phyloP scores from a whole-genome alignment of 176 grass and related monocot genomes.

The Oryza longistaminata region DNA sequence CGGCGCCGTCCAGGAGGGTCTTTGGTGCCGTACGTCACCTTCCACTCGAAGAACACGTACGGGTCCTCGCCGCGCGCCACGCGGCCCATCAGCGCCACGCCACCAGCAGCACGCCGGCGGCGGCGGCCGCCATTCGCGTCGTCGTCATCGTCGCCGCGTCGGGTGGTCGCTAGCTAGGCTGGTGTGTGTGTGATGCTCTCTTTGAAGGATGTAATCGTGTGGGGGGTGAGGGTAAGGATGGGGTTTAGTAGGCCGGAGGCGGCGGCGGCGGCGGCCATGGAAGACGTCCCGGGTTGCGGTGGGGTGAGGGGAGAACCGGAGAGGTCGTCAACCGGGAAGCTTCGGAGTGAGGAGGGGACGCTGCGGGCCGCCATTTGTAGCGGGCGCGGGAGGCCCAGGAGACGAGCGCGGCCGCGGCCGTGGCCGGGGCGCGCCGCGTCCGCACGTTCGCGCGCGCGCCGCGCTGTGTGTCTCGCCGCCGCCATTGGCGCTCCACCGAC shows the following conservation, averaged over 20 bases:
- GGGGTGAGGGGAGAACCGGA: not conserved
- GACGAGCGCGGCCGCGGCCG: not conserved
- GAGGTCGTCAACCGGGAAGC: conserved; percentile 46
- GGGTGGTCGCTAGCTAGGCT: not conserved
- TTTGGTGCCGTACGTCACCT: conserved; percentile 78
- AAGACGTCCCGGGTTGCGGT: conserved; percentile 48
- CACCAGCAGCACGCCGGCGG: not conserved
- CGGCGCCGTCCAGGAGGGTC: conserved; percentile 31
- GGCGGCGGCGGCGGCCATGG: conserved; percentile 42
- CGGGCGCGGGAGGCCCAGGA: not conserved
- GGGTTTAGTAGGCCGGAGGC: conserved; percentile 12
- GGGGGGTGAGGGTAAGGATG: not conserved
- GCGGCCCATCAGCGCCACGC: conserved; percentile 21
- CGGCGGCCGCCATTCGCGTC: not conserved
- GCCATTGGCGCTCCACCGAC: not conserved
- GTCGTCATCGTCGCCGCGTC: not conserved
- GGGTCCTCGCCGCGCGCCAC: conserved; percentile 56
- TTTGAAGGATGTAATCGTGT: conserved; percentile 45
- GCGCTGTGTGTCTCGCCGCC: too few relatives aligned
- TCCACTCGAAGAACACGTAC: conserved; percentile 73
- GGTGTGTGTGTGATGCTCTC: conserved; percentile 4
- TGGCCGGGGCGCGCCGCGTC: not conserved
- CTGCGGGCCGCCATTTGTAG: conserved; percentile 33
- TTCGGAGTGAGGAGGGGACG: conserved; percentile 51
- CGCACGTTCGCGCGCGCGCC: too few relatives aligned